Conservation (phyloP, 306 rosid genomes). For the Cucurbita moschata region DNA sequence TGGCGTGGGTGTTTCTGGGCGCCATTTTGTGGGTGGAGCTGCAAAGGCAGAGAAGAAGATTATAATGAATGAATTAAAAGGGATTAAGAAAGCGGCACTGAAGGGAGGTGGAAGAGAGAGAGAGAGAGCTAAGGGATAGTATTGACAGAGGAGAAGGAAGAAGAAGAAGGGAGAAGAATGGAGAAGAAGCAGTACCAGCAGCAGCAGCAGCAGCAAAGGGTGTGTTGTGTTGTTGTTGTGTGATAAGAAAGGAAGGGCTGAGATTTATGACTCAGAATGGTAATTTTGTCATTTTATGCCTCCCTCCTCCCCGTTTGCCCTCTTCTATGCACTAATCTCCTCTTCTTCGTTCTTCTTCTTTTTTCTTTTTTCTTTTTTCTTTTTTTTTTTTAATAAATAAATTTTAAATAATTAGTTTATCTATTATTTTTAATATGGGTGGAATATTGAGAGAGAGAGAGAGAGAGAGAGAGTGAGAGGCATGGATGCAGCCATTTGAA, state of each 20-base stretch:
- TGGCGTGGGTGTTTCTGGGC: conserved; percentile 79
- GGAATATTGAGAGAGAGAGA: neutral
- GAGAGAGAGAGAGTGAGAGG: neutral
- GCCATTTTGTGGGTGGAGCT: conserved; percentile 28
- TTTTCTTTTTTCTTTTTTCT: too few relatives aligned
- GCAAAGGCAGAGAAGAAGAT: neutral
- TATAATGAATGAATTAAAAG: too few relatives aligned
- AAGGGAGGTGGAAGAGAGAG: too few relatives aligned
- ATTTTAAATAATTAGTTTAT: neutral
- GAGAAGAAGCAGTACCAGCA: neutral
- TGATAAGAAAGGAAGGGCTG: conserved; percentile 98
- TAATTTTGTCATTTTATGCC: conserved; percentile 23
- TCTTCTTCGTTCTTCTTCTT: too few relatives aligned
- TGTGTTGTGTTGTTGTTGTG: conserved; percentile 12
- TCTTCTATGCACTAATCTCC: too few relatives aligned
- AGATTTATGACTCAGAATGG: conserved; percentile 58
- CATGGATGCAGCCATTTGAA: conserved; percentile 3
- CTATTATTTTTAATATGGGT: neutral
- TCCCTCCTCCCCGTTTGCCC: too few relatives aligned
- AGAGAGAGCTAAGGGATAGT: too few relatives aligned
- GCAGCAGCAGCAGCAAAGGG: neutral
- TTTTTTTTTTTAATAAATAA: too few relatives aligned
- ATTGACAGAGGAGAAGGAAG: too few relatives aligned
- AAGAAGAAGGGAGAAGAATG: conserved; percentile 14
- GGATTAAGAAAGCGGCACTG: too few relatives aligned